A percentile compares a stretch with the other conserved stretches of the same genome.
phyloP scores from a whole-genome alignment of 345 rosid species.

The Hypericum androsaemum region DNA sequence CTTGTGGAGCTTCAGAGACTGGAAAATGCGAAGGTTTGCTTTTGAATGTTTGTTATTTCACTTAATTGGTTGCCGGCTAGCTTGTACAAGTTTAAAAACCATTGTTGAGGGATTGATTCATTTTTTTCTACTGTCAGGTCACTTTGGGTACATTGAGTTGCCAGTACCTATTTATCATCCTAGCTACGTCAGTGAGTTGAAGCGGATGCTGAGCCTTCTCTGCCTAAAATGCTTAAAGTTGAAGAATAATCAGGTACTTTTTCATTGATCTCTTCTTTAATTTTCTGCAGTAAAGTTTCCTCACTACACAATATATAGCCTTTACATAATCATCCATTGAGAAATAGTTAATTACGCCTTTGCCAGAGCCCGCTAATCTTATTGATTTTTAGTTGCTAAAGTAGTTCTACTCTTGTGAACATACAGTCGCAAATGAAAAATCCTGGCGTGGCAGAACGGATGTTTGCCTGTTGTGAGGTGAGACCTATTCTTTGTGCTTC shows the following conservation, averaged over 20 bases:
- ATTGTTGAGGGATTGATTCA: constrained; percentile 4
- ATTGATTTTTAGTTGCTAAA: constrained; percentile 14
- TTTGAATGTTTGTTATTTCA: not conserved
- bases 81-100: not conserved
- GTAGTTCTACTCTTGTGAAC: constrained; percentile 14
- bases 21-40: constrained; percentile 78
- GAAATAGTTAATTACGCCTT: too few relatives aligned
- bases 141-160: constrained; percentile 77
- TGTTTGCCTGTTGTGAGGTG: constrained; percentile 84
- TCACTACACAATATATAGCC: too few relatives aligned
- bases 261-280: not conserved
- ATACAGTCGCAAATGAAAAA: constrained; percentile 42
- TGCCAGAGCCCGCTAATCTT: not conserved
- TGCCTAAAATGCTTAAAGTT: constrained; percentile 84
- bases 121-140: constrained; percentile 46
- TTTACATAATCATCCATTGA: too few relatives aligned
- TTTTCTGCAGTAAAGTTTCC: not conserved
- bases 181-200: constrained; percentile 62
- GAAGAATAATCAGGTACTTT: constrained; percentile 60
- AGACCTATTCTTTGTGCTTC: constrained; percentile 4
- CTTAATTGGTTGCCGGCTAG: not conserved
- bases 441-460: constrained; percentile 55
- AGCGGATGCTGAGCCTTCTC: constrained; percentile 58
- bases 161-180: constrained; percentile 92
- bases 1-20: constrained; percentile 79